Evolutionary conservation across 1,139 yeast species (phyloP).

Genomic region (Ogataea hybrid): DNA sequence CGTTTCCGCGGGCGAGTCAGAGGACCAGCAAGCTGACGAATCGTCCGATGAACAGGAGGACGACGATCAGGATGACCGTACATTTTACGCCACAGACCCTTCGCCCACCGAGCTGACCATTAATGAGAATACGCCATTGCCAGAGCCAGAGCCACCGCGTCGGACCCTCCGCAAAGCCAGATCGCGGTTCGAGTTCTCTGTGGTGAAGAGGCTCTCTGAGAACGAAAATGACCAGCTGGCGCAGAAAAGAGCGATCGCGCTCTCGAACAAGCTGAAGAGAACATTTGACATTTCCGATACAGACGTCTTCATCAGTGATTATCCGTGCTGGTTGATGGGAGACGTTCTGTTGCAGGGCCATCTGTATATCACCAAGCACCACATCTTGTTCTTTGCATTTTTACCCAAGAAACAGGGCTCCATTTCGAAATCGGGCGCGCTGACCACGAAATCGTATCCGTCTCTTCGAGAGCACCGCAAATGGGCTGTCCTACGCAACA

Average conservation of each 20-base stretch:
- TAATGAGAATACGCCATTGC: slow-evolving; percentile 1
- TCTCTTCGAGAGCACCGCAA: slow-evolving; percentile 41
- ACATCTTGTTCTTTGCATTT: slow-evolving; percentile 75
- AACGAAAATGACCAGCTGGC: slow-evolving; percentile 17
- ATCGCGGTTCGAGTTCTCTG: slow-evolving; percentile 36
- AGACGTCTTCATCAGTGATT: slow-evolving; percentile 55
- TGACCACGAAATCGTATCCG: slow-evolving; percentile 34
- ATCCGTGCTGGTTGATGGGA: slow-evolving; percentile 74
- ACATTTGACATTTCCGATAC: slow-evolving; percentile 43
- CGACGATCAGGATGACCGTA: slow-evolving; percentile 3
- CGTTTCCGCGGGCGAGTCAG: background rate
- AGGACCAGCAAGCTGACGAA: background rate
- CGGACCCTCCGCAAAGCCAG: slow-evolving; percentile 10
- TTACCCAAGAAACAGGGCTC: slow-evolving; percentile 62
- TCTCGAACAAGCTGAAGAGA: slow-evolving; percentile 34
- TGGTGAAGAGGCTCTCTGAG: slow-evolving; percentile 28
- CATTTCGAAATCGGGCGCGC: slow-evolving; percentile 48
- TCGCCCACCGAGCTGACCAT: slow-evolving; percentile 4
- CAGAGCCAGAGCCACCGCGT: background rate
- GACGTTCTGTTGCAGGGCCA: slow-evolving; percentile 89
- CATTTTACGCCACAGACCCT: slow-evolving; percentile 1
- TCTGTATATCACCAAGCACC: slow-evolving; percentile 63
- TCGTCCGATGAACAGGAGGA: background rate
- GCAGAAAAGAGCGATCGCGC: slow-evolving; percentile 32
- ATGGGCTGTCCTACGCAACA: slow-evolving; percentile 79